Base-by-base conservation (phyloP, 2,329 filamentous ascomycete genomes). In the Harringtonia lauricola region DNA sequence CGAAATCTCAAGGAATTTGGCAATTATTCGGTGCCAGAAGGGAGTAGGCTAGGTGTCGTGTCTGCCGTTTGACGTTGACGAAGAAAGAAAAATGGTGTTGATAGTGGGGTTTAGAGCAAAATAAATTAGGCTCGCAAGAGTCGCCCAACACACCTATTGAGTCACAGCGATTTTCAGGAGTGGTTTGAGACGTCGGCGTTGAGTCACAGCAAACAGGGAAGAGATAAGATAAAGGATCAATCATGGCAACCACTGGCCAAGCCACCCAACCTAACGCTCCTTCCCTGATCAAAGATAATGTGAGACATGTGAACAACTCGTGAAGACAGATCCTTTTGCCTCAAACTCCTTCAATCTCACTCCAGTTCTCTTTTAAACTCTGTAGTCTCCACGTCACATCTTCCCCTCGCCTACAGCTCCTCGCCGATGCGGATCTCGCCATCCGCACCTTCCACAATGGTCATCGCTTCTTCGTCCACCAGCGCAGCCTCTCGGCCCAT, bases 401-500 rank as follows among this genome's bases (percentile, higher is more conserved):
- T 17, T 18, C 15, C 3, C 22, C 22, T 50, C 44, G 17, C 13
- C 15, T 53, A 67, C 49, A 68, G 49, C 56, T 39, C 21, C 29
- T 43, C 17, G 28, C 14, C 21, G 30, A 21, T 31, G 3, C 2
- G 9, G 17, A n/a, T 13, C 21, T 37, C 13, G 19, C 4, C 10
- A 10, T 21, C 18, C 21, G 8, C 17, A 8, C 21, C 24, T 9
- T 18, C 17, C 22, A 10, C 68, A 66, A 48, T 69, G 62, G 51
- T 57, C 62, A 17, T 42, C 54, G 9, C 48, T 1, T 49, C 52
- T 28, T 48, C 52, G 30, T 41, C 47, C 26, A 29, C 39, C 37
- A 21, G 40, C 14, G 10, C 13, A 24, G n/a, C 35, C 43, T 60
- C 59, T 52, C 59, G 62, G 3, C 57, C 63, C 57, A 62, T 63